Evolutionary conservation across 805 yeast species (phyloP), one percentile per base, ranked within the genome.

Genomic region (Hanseniaspora clermontiae): DNA sequence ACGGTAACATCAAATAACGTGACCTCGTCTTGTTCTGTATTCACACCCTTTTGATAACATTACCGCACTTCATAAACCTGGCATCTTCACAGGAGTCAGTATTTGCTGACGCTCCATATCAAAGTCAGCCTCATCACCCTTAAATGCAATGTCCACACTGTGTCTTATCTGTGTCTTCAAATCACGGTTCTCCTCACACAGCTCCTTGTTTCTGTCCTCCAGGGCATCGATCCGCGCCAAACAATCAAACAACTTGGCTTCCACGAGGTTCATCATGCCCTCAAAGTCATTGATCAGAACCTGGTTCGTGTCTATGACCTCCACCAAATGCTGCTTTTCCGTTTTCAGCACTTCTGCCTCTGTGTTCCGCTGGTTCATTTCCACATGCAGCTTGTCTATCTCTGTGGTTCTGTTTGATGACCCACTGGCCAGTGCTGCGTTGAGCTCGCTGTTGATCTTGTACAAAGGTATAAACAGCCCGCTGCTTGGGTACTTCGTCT

Each of bases 401-500:
- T 66, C 69, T 39, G 29, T 32, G 27, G 1, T n/a, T 3, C 3
- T 42, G 32, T 42, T 9, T 65, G 0, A 65, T 65, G 29, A 27
- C 56, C 57, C 36, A 64, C 27, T 24, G 27, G 27, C 67, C 29
- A 66, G 59, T 37, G 65, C 58, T 12, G 60, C 43, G 60, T 61
- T 55, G 66, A 56, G 34, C 24, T 40, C 32, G 15, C 6, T 14
- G 17, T 51, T 17, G 5, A 66, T 67, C 71, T 76, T 51, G 72
- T 78, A 64, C 74, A 79, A 1, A 81, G 82, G 71, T 49, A 90
- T 74, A 63, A 90, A 90, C 32, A 90, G 68, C 0, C 97, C 97
- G 19, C 88, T 74, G 57, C 77, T 77, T 0, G 89, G 84, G 38
- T 65, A 69, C 6, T 72, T 69, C 0, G 90, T 87, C 5, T 73